A percentile compares a stretch with the other conserved stretches of the same genome.
These are phyloP conservation scores for Podila horticola DNA, from an alignment of 192 early-diverging fungal species.

Conservation along the genomic window DNA sequence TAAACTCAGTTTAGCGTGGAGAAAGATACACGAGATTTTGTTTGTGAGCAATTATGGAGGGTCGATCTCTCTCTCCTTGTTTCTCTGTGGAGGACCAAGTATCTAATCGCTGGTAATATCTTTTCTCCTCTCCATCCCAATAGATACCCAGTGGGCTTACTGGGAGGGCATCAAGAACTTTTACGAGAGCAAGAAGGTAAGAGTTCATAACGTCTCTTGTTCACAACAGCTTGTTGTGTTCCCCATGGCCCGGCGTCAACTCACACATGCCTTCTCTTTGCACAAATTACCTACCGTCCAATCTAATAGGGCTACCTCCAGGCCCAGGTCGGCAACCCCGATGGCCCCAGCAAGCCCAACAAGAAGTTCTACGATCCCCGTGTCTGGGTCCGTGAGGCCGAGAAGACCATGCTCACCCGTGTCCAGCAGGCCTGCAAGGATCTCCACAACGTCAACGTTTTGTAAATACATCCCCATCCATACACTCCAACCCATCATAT, in stretches of 20 bases:
- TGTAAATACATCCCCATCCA: conserved; percentile 51
- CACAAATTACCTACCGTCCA: too few species aligned
- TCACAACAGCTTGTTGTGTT: background rate
- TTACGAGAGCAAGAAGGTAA: conserved; percentile 58
- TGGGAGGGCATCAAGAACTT: conserved; percentile 81
- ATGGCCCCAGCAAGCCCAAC: conserved; percentile 94
- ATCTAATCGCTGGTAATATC: background rate
- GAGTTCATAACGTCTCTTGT: background rate
- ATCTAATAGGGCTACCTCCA: conserved; percentile 86
- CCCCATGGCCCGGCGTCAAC: background rate
- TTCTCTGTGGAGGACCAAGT: background rate
- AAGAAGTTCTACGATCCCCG: conserved; percentile 99
- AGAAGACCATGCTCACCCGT: conserved; percentile 87
- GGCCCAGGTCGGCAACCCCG: conserved; percentile 93
- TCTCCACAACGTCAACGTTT: conserved; percentile 74
- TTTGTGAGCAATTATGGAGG: too few species aligned
- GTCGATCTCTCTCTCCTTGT: background rate
- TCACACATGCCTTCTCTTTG: background rate
- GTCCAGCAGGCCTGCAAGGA: conserved; percentile 82
- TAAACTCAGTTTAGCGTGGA: too few species aligned
- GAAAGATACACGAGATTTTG: too few species aligned
- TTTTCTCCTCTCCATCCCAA: background rate
- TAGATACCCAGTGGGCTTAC: conserved; percentile 94
- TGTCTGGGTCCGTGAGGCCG: conserved; percentile 87
- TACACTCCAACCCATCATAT: background rate